These are phyloP conservation scores for Casuarina glauca DNA, from an alignment of 306 rosid genomes.

Conservation along the genomic window DNA sequence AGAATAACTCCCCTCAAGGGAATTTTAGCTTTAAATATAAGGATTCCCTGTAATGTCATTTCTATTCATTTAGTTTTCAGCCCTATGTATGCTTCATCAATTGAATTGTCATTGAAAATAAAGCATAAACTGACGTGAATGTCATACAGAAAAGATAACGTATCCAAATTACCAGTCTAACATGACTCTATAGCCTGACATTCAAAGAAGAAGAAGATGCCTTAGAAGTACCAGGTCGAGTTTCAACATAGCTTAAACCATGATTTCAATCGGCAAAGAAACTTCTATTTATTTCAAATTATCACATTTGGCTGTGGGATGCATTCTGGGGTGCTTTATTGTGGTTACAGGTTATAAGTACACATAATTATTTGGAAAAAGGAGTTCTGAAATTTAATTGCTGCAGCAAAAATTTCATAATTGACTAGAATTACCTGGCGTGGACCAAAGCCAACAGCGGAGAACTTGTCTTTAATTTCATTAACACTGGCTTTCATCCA, in stretches of 20 bases:
- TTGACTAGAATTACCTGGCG: conserved; percentile 62
- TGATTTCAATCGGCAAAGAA: neutral
- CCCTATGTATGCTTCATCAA: neutral
- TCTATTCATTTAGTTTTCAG: neutral
- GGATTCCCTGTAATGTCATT: neutral
- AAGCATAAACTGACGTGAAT: neutral
- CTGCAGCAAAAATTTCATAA: conserved; percentile 15
- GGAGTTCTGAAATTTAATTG: conserved; percentile 7
- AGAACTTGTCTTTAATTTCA: conserved; percentile 88
- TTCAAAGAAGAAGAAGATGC: no score
- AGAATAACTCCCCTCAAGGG: neutral
- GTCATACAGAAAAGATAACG: neutral
- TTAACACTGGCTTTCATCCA: conserved; percentile 86
- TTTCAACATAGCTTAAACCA: neutral
- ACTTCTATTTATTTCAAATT: neutral
- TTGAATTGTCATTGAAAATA: neutral
- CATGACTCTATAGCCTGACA: no score
- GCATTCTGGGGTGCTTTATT: neutral
- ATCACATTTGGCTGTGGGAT: neutral
- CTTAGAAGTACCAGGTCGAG: no score
- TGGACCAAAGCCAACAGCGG: conserved; percentile 90
- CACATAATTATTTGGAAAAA: neutral
- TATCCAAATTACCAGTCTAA: neutral
- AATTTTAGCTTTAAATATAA: neutral
- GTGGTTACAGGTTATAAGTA: neutral